A percentile compares a stretch with the other conserved stretches of the same genome.
Evolutionary conservation across 1,284 basidiomycete species (phyloP).

Genomic region (Trichosporon sp.): DNA sequence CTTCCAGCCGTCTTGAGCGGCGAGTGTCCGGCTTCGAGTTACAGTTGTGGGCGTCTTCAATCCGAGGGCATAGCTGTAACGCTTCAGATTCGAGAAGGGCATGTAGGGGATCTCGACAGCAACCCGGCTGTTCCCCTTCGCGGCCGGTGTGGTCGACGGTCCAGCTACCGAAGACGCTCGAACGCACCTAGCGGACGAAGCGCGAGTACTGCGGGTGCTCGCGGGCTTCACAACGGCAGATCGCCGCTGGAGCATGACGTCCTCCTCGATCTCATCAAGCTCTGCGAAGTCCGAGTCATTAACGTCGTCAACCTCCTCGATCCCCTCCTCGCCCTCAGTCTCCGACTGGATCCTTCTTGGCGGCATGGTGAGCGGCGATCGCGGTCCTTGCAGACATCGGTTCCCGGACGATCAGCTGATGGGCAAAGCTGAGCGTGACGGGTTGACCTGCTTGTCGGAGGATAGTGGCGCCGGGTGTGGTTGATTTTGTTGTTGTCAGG

Average conservation of each 20-base stretch:
- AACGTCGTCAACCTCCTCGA: neutral
- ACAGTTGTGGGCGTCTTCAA: neutral
- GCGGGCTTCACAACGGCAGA: neutral
- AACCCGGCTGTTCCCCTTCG: neutral
- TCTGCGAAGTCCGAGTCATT: neutral
- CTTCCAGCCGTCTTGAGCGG: neutral
- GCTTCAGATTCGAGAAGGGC: slow-evolving; percentile 1
- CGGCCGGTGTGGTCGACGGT: neutral
- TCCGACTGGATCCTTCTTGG: slow-evolving; percentile 2
- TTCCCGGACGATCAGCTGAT: neutral
- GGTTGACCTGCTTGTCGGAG: neutral
- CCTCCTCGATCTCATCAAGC: neutral
- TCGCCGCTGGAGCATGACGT: neutral
- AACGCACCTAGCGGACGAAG: neutral
- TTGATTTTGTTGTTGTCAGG: slow-evolving; percentile 6
- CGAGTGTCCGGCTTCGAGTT: neutral
- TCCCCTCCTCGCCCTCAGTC: slow-evolving; percentile 3
- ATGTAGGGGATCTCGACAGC: slow-evolving; percentile 18
- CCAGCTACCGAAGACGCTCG: neutral
- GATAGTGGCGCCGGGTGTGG: neutral
- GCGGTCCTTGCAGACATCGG: neutral
- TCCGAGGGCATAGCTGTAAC: slow-evolving; percentile 3
- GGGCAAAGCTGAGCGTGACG: neutral
- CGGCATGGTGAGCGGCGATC: neutral
- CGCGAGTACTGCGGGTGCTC: neutral